Conservation (phyloP, 2,329 filamentous ascomycete genomes). For the Microascus cirrosus region DNA sequence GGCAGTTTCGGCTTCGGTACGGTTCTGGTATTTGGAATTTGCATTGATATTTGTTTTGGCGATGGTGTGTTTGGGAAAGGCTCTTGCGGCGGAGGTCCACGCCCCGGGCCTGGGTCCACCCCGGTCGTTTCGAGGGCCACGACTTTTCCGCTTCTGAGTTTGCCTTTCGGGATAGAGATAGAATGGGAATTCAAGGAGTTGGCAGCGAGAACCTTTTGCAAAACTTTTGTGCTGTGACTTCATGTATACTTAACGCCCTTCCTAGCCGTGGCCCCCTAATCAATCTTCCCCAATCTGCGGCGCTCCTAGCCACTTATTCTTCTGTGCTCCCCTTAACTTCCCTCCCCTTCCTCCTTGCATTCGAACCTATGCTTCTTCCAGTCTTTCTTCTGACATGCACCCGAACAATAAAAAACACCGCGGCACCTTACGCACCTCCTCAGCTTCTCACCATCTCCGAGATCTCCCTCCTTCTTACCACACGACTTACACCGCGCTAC, state of each 20-base stretch:
- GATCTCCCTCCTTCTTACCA: constrained; percentile 16
- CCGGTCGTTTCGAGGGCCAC: background rate
- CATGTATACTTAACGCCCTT: background rate
- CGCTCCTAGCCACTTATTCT: background rate
- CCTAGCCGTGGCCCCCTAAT: background rate
- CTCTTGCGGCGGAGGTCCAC: background rate
- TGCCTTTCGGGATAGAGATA: background rate
- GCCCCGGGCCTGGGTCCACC: background rate
- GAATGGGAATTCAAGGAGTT: background rate
- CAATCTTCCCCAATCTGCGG: too few species aligned
- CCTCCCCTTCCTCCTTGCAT: constrained; percentile 17
- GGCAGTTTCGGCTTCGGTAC: background rate
- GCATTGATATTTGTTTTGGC: background rate
- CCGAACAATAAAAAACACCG: constrained; percentile 36
- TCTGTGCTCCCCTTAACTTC: background rate
- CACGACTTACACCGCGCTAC: constrained; percentile 24
- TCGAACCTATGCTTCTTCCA: constrained; percentile 40
- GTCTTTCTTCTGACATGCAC: constrained; percentile 39
- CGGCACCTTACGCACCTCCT: constrained; percentile 33
- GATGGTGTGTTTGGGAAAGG: background rate
- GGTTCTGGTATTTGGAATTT: background rate
- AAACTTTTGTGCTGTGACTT: background rate
- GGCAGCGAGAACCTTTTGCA: background rate
- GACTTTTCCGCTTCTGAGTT: background rate
- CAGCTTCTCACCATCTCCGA: constrained; percentile 17